phyloP scores from a whole-genome alignment of 495 filamentous ascomycete species.

The Bombardia bombarda region DNA sequence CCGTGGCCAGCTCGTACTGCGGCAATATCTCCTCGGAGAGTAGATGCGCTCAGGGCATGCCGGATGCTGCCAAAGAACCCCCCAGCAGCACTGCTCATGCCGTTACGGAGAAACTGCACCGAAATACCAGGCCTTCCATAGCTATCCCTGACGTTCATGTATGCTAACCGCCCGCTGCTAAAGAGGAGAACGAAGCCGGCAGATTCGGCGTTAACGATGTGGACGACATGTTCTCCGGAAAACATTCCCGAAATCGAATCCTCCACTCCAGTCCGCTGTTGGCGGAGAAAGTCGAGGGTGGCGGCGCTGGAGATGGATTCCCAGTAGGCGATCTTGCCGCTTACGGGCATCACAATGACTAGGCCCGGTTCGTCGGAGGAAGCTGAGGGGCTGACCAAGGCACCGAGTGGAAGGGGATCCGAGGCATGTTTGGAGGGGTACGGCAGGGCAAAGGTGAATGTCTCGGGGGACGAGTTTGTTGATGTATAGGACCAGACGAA shows the following conservation, averaged over 20 bases:
- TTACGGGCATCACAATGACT: slow-evolving; percentile 72
- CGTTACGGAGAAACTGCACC: slow-evolving; percentile 62
- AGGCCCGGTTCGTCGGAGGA: slow-evolving; percentile 72
- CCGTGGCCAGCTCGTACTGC: slow-evolving; percentile 64
- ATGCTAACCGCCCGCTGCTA: slow-evolving; percentile 76
- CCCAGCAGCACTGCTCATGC: slow-evolving; percentile 34
- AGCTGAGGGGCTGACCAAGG: slow-evolving; percentile 65
- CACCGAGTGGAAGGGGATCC: slow-evolving; percentile 68
- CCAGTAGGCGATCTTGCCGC: slow-evolving; percentile 86
- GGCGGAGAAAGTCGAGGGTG: slow-evolving; percentile 63
- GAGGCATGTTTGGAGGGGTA: slow-evolving; percentile 54
- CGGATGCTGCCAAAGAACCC: slow-evolving; percentile 74
- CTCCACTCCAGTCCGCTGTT: slow-evolving; percentile 71
- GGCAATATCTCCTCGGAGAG: slow-evolving; percentile 64
- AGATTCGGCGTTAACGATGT: slow-evolving; percentile 70
- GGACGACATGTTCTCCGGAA: slow-evolving; percentile 66
- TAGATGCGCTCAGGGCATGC: slow-evolving; percentile 56
- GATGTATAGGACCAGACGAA: slow-evolving; percentile 82
- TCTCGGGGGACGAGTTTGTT: slow-evolving; percentile 54
- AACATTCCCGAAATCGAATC: slow-evolving; percentile 61
- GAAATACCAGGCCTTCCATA: slow-evolving; percentile 78
- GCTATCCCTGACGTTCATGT: slow-evolving; percentile 72
- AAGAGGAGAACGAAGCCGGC: slow-evolving; percentile 79
- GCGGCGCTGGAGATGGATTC: slow-evolving; percentile 82
- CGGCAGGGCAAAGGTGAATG: slow-evolving; percentile 68